Conservation (phyloP, 1,139 yeast genomes). For the Zygoascus hellenicus region DNA sequence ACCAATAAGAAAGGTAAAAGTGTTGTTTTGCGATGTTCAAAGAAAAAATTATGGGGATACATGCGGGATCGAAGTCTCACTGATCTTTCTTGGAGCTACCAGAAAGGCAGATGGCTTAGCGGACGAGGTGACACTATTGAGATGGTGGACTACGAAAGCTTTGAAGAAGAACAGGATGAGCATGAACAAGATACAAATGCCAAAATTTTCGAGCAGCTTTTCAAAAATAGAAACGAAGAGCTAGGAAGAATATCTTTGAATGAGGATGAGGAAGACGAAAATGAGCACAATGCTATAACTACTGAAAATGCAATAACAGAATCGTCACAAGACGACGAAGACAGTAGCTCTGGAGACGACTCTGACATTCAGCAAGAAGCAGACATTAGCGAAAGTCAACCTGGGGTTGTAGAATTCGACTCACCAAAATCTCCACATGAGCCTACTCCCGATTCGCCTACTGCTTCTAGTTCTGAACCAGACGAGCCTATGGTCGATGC, state of each 20-base stretch:
- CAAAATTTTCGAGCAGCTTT: slow-evolving; percentile 23
- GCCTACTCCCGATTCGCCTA: too few species aligned
- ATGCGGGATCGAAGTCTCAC: slow-evolving; percentile 57
- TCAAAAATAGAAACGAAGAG: slow-evolving; percentile 26
- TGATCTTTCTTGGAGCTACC: slow-evolving; percentile 59
- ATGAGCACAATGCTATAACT: slow-evolving; percentile 8
- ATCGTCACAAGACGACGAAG: slow-evolving; percentile 27
- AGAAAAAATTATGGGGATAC: slow-evolving; percentile 85
- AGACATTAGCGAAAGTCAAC: background rate
- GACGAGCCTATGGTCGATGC: slow-evolving; percentile 21
- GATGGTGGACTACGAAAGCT: slow-evolving; percentile 23
- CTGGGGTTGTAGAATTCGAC: too few species aligned
- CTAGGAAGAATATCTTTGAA: slow-evolving; percentile 23
- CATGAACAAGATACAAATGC: slow-evolving; percentile 23
- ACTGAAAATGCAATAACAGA: background rate
- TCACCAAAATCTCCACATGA: too few species aligned
- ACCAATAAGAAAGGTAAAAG: slow-evolving; percentile 46
- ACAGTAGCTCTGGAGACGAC: slow-evolving; percentile 43
- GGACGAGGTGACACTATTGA: slow-evolving; percentile 79
- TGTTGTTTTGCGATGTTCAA: slow-evolving; percentile 46
- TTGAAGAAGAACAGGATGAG: slow-evolving; percentile 19
- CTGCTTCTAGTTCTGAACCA: background rate
- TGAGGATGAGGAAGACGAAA: slow-evolving; percentile 21
- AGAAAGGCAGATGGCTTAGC: slow-evolving; percentile 72
- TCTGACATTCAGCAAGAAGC: slow-evolving; percentile 22